These are phyloP conservation scores for Metarhizium humberi DNA, from an alignment of 2,329 filamentous ascomycete genomes.

Conservation along the genomic window DNA sequence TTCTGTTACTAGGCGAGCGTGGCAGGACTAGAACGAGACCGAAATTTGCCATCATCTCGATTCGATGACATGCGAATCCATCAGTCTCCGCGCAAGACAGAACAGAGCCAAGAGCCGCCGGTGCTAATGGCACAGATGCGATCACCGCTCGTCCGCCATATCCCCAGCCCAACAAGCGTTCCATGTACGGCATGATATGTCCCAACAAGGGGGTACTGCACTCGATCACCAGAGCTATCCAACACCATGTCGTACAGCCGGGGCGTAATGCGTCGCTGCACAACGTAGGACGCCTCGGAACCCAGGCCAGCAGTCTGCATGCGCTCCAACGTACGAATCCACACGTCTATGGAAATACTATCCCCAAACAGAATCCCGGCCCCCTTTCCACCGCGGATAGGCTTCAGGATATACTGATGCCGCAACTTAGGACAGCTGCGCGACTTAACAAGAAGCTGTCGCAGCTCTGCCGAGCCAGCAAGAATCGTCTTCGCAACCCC, in stretches of 20 bases:
- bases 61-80: neutral
- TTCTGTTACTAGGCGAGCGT: too few relatives aligned
- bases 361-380: constrained; percentile 30
- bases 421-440: constrained; percentile 10
- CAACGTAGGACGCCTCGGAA: constrained; percentile 12
- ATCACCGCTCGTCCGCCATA: constrained; percentile 20
- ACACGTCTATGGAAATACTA: constrained; percentile 19
- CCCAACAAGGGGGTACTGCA: constrained; percentile 21
- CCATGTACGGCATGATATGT: constrained; percentile 22
- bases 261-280: constrained; percentile 22
- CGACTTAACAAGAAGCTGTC: constrained; percentile 8
- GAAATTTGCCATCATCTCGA: neutral
- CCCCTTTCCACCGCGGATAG: constrained; percentile 28
- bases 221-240: constrained; percentile 13
- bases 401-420: constrained; percentile 26
- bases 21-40: too few relatives aligned
- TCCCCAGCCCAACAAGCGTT: constrained; percentile 18
- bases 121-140: constrained; percentile 21
- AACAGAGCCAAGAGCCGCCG: constrained; percentile 25
- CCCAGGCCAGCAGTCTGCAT: constrained; percentile 7
- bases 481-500: constrained; percentile 26
- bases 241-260: constrained; percentile 22
- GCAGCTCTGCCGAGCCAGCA: constrained; percentile 17
- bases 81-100: constrained; percentile 13
- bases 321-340: constrained; percentile 15